Percentiles rank a stretch among this genome's conserved stretches.
phyloP scores from a whole-genome alignment of 1,139 yeast species.

The Suhomyces panamericanus region DNA sequence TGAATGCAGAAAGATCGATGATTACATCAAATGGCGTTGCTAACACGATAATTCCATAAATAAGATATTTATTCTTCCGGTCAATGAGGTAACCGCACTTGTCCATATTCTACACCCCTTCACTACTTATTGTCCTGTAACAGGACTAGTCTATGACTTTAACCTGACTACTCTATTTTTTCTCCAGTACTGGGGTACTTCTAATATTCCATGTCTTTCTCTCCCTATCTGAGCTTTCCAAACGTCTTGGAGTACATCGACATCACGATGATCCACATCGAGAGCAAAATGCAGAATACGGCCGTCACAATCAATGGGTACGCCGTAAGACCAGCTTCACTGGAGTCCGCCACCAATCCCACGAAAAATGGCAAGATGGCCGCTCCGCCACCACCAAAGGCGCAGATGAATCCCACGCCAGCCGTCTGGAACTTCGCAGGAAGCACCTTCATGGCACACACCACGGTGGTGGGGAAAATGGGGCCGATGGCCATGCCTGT shows the following conservation, averaged over 20 bases:
- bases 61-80: background rate
- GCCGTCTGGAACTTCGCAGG: slow-evolving; percentile 63
- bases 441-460: slow-evolving; percentile 60
- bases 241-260: slow-evolving; percentile 3
- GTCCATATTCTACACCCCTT: background rate
- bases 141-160: too few species aligned
- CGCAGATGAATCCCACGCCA: slow-evolving; percentile 75
- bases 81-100: too few species aligned
- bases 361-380: slow-evolving; percentile 67
- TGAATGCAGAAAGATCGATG: too few species aligned
- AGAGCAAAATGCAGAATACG: slow-evolving; percentile 27
- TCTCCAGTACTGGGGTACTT: background rate
- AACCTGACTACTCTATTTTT: too few species aligned
- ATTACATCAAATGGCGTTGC: too few species aligned
- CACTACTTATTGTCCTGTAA: too few species aligned
- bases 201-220: background rate
- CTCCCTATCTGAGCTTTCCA: slow-evolving; percentile 3
- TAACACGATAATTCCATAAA: too few species aligned
- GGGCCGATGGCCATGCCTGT: slow-evolving; percentile 79
- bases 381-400: slow-evolving; percentile 74
- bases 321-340: slow-evolving; percentile 32
- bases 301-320: slow-evolving; percentile 36
- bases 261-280: slow-evolving; percentile 30
- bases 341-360: slow-evolving; percentile 50
- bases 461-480: slow-evolving; percentile 72